Base-by-base conservation (phyloP, 2,329 filamentous ascomycete species). In the Fusarium nurragi region DNA sequence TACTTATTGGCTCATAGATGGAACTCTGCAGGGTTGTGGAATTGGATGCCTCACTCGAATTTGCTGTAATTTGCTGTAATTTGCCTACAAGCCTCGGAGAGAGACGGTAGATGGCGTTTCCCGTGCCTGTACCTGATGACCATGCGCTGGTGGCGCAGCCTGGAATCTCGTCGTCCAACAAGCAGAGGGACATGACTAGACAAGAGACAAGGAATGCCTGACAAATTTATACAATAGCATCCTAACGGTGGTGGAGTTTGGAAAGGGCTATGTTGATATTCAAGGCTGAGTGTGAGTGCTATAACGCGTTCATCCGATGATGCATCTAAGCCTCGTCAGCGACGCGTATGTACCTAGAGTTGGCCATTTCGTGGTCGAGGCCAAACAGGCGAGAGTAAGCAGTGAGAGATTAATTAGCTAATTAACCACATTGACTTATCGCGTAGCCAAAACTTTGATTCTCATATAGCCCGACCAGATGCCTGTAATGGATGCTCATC, bases 281-380 rank as follows among this genome's bases (percentile, higher is more conserved):
- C 16, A 39, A 28, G 49, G 39, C 54, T 40, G n/a, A 40, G 26
- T 18, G 52, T 22, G 39, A 39, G 19, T 7, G 5, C 38, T n/a
- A 48, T 44, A 38, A 44, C 32, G 40, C 49, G 54, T 47, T 32
- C 22, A 18, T 38, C 39, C n/a, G 13, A 34, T 16, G 23, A 7
- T 39, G 37, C 22, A 48, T 34, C 44, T 37, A 43, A 62, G 56
- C 49, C 51, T 37, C 50, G 23, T 30, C 37, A 32, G 26, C 30
- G 26, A 41, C 38, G 51, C 26, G 26, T 30, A 23, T 43, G 22
- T 22, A n/a, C 18, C 47, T 16, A 70, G 62, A 64, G 64, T 64
- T 54, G 36, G 46, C 51, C 49, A 56, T 16, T 40, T 46, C 46
- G 53, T 46, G 60, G 60, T 65, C 57, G 56, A 67, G 65, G 53